Conservation (phyloP, 139 green algal genomes). For the Edaphochlamys debaryana region DNA sequence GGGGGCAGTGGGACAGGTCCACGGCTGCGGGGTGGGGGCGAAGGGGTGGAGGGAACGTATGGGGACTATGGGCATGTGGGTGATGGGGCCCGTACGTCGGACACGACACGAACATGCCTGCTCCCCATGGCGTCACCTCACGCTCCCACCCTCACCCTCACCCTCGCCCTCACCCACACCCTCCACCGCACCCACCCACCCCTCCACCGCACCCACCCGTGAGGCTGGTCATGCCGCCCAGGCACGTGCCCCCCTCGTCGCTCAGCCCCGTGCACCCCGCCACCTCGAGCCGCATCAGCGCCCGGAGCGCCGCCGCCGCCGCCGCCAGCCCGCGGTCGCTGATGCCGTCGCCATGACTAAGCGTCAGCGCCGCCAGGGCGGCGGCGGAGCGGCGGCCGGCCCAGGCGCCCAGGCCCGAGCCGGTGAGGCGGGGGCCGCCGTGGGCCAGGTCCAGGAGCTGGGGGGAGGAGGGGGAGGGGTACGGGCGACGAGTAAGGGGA, state of each 20-base stretch:
- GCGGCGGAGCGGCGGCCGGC: not conserved
- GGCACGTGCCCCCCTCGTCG: constrained; percentile 43
- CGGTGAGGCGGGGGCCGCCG: constrained; percentile 9
- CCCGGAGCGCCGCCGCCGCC: constrained; percentile 9
- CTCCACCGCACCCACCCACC: too few species aligned
- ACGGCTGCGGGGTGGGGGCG: constrained; percentile 35
- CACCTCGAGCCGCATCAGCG: constrained; percentile 40
- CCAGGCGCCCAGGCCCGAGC: constrained; percentile 28
- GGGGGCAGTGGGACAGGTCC: constrained; percentile 52
- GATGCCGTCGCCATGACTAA: constrained; percentile 45
- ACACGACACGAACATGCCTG: too few species aligned
- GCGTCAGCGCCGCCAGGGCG: constrained; percentile 50
- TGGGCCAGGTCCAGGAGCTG: constrained; percentile 42
- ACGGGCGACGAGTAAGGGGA: too few species aligned
- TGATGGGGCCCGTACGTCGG: too few species aligned
- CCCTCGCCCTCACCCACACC: too few species aligned
- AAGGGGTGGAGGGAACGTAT: too few species aligned
- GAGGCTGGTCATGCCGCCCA: constrained; percentile 47
- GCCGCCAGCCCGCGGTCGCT: constrained; percentile 51
- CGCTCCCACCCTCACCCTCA: too few species aligned
- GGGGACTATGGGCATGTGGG: too few species aligned
- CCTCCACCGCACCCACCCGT: too few species aligned
- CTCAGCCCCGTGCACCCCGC: constrained; percentile 51
- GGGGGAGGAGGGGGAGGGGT: too few species aligned
- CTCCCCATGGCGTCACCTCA: too few species aligned